Base-by-base conservation (phyloP, 139 green algal genomes). In the Tetraselmis chui region DNA sequence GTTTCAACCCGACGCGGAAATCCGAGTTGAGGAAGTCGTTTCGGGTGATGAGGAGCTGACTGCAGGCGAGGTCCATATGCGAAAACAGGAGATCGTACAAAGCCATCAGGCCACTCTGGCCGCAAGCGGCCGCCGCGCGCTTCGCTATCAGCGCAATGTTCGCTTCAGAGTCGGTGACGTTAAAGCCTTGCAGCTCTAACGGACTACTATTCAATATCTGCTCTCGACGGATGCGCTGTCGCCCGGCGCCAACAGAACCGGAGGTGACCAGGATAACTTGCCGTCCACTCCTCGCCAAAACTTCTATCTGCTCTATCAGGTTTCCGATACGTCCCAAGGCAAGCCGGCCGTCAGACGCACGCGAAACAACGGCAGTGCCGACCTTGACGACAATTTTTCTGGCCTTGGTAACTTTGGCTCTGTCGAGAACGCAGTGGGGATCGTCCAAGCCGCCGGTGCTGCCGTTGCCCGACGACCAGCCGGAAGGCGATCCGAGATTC, bases 41-140 rank as follows among this genome's bases (percentile, higher is more conserved):
- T 18, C 45, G 5, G 5, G 45, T 67, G 45, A 67, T 67, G 45
- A 67, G 45, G 18, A 67, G 45, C 45, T 67, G 45, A 67, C 45
- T 67, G 45, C 74, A 85, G 28, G 86, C 75, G 27, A 88, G 75
- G 85, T 91, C 89, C 88, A 93, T 87, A 75, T 89, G 84, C 29
- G 45, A 75, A 79, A 92, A 92, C 23, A 93, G 81, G 2, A 79
- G 83, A 77, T 94, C 90, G 83, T 94, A 94, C 81, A 93, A 83
- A 29, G 89, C 77, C 91, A 94, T 94, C 59, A 94, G 88, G 23
- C 86, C 86, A 1, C 80, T 85, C 80, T 91, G 88, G 27, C 88
- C 88, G 22, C 83, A 82, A 24, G 88, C 84, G 29, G 88, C 88
- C 29, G 87, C 87, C 23, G 87, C 87, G 22, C 86, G 82, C 45